A percentile compares a stretch with the other conserved stretches of the same genome.
phyloP scores from a whole-genome alignment of 768 basidiomycete genomes.

The Lactarius hengduanensis region DNA sequence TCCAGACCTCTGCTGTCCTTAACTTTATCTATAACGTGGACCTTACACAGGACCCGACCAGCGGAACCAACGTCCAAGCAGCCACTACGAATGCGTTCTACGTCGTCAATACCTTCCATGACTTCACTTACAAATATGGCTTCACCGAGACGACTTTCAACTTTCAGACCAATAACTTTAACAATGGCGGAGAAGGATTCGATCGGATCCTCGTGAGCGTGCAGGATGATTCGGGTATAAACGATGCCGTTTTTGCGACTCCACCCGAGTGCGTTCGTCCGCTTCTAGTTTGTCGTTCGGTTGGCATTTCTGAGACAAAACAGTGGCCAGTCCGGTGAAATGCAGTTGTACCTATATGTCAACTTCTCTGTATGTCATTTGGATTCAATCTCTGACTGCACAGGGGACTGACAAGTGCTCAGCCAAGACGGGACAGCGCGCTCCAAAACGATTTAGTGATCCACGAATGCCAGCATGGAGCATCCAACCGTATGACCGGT shows the following conservation, averaged over 20 bases:
- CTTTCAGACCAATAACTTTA: conserved; percentile 56
- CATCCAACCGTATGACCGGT: conserved; percentile 35
- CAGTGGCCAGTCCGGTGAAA: conserved; percentile 41
- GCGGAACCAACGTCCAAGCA: conserved; percentile 49
- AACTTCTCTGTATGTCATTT: conserved; percentile 32
- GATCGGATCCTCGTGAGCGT: conserved; percentile 54
- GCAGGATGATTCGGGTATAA: conserved; percentile 45
- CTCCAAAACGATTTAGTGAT: conserved; percentile 58
- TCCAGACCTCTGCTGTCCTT: conserved; percentile 40
- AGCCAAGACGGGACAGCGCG: conserved; percentile 63
- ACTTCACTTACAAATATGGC: conserved; percentile 47
- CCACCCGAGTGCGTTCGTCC: conserved; percentile 42
- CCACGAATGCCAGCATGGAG: conserved; percentile 46
- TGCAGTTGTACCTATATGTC: conserved; percentile 42
- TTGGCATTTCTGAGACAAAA: background rate
- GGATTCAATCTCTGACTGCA: conserved; percentile 17
- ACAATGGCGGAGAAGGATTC: conserved; percentile 32
- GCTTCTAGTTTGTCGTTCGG: background rate
- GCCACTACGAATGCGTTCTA: conserved; percentile 60
- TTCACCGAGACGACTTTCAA: conserved; percentile 61
- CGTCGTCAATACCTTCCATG: conserved; percentile 43
- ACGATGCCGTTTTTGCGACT: conserved; percentile 46
- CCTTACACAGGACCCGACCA: conserved; percentile 40
- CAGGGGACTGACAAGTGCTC: background rate
- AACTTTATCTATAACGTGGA: conserved; percentile 43